Conservation (phyloP, 148 eudicot genomes). For the Vaccinium vitisidaea region DNA sequence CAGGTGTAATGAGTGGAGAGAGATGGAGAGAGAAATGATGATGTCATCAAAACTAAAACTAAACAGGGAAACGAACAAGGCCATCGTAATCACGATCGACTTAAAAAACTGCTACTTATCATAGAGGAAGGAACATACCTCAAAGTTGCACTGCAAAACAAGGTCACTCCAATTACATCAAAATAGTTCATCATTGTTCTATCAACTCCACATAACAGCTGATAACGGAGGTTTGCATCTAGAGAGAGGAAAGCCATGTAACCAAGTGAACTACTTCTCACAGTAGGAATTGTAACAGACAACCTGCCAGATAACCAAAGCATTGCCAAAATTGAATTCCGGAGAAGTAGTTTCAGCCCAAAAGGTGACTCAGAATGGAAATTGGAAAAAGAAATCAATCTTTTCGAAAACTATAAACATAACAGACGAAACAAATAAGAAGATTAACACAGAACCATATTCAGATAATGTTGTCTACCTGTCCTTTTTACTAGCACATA, state of each 20-base stretch:
- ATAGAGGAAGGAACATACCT: constrained; percentile 42
- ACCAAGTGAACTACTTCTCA: constrained; percentile 82
- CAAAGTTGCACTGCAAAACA: constrained; percentile 72
- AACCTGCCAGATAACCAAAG: constrained; percentile 43
- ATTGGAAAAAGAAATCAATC: neutral
- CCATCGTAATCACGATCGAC: neutral
- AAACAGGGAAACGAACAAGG: too few species aligned
- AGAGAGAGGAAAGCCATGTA: constrained; percentile 89
- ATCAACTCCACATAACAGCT: constrained; percentile 80
- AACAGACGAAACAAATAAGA: constrained; percentile 8
- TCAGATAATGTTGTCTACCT: constrained; percentile 44
- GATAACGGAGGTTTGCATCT: constrained; percentile 83
- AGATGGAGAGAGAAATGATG: too few species aligned
- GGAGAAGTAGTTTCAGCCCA: neutral
- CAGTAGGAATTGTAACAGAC: constrained; percentile 75
- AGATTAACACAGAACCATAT: neutral
- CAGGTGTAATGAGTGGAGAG: too few species aligned
- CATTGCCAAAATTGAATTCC: neutral
- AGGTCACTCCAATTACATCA: constrained; percentile 77
- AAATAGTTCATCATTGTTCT: constrained; percentile 63
- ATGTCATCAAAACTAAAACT: too few species aligned
- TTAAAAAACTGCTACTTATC: neutral
- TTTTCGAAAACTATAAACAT: neutral
- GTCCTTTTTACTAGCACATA: constrained; percentile 68
- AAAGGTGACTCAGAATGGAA: neutral